Conservation (phyloP, 176 grass and related monocot species). For the Canna indica region DNA sequence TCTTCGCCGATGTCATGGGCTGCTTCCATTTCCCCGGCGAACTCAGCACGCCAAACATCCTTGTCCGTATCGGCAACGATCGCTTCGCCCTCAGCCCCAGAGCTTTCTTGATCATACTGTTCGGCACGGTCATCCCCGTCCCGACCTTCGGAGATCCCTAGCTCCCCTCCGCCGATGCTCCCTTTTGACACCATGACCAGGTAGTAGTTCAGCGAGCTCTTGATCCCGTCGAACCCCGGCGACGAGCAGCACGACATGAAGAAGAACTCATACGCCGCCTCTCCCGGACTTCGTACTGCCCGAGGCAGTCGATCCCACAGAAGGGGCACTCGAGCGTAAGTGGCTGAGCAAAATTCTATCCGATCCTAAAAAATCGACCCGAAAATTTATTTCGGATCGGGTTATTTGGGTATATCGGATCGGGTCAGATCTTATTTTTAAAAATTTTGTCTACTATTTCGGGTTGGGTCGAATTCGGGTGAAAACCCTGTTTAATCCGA, state of each 20-base stretch:
- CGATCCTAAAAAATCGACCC: no score
- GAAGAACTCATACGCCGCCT: constrained; percentile 60
- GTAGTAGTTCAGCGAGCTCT: neutral
- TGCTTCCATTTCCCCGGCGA: constrained; percentile 50
- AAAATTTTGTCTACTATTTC: no score
- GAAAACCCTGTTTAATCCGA: no score
- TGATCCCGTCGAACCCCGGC: neutral
- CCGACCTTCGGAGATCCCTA: constrained; percentile 26
- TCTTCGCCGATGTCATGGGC: constrained; percentile 87
- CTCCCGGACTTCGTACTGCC: constrained; percentile 42
- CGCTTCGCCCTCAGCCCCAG: constrained; percentile 55
- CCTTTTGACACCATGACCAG: neutral
- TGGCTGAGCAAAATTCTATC: no score
- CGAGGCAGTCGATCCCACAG: constrained; percentile 35
- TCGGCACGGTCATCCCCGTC: constrained; percentile 49
- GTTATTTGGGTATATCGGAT: no score
- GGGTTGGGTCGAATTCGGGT: no score
- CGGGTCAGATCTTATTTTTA: no score
- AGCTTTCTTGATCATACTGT: constrained; percentile 68
- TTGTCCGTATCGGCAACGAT: constrained; percentile 29
- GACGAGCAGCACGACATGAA: constrained; percentile 65
- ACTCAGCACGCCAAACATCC: neutral
- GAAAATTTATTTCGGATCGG: no score
- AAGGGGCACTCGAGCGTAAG: constrained; percentile 53
- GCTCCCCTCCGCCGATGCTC: neutral